Evolutionary conservation across 345 rosid species (phyloP).

Genomic region (Arabis hirsuta): DNA sequence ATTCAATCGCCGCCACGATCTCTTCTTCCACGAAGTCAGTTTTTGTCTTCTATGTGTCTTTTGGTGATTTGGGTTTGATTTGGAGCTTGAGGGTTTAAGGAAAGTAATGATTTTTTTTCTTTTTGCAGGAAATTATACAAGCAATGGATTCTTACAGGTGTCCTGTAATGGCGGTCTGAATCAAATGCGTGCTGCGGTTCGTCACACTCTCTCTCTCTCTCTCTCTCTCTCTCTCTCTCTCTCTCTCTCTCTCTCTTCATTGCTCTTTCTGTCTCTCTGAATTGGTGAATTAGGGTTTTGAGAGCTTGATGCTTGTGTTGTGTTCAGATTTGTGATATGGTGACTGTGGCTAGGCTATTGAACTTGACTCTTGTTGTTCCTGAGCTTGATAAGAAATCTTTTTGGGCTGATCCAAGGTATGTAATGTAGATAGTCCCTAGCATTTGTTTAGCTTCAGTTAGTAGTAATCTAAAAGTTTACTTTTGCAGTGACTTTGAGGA

Average conservation of each 20-base stretch:
- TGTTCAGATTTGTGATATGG: slow-evolving; percentile 90
- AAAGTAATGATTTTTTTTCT: background rate
- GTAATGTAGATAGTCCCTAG: background rate
- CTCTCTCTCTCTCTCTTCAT: background rate
- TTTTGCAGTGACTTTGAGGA: slow-evolving; percentile 86
- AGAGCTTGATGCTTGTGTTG: background rate
- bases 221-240: background rate
- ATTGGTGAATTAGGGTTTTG: background rate
- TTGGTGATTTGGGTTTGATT: slow-evolving; percentile 1
- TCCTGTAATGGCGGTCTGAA: slow-evolving; percentile 94
- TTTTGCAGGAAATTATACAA: slow-evolving; percentile 69
- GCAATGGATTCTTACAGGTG: slow-evolving; percentile 76
- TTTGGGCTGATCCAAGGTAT: slow-evolving; percentile 97
- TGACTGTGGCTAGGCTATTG: slow-evolving; percentile 75
- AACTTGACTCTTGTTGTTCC: slow-evolving; percentile 94
- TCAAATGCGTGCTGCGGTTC: slow-evolving; percentile 94
- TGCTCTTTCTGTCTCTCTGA: background rate
- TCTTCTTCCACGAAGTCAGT: slow-evolving; percentile 60
- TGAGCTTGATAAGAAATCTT: slow-evolving; percentile 92
- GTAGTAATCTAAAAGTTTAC: slow-evolving; percentile 17
- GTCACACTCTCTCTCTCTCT: slow-evolving; percentile 31
- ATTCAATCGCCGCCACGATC: slow-evolving; percentile 46
- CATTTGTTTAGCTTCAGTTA: background rate
- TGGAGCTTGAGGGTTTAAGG: background rate
- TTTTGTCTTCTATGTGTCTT: background rate